Conservation (phyloP, 208 protist species). For the Herpetomonas tarakana region DNA sequence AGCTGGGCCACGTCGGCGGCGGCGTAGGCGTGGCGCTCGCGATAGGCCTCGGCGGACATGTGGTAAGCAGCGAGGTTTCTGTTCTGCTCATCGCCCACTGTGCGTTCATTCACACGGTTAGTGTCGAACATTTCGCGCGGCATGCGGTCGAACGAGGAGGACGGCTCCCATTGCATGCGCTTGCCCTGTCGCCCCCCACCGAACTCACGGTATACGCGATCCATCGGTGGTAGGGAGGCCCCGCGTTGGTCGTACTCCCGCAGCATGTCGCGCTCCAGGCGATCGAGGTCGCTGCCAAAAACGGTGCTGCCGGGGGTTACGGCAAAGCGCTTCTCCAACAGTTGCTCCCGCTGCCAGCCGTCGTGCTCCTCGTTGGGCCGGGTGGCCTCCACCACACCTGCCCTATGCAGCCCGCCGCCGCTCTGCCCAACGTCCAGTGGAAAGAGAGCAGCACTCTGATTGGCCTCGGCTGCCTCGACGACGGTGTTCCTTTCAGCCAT, state of each 20-base stretch:
- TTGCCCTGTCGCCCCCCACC: slow-evolving; percentile 30
- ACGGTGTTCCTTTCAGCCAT: too few relatives aligned
- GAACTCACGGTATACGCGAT: slow-evolving; percentile 49
- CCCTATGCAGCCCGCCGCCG: too few relatives aligned
- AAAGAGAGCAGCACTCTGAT: too few relatives aligned
- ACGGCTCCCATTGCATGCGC: slow-evolving; percentile 49
- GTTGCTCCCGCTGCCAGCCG: slow-evolving; percentile 27
- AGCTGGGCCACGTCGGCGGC: too few relatives aligned
- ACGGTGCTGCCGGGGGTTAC: slow-evolving; percentile 59
- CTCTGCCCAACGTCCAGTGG: too few relatives aligned
- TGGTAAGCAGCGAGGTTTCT: slow-evolving; percentile 46
- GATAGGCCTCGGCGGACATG: slow-evolving; percentile 56
- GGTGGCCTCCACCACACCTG: too few relatives aligned
- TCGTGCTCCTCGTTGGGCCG: slow-evolving; percentile 12
- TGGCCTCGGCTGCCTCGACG: too few relatives aligned
- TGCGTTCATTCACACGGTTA: slow-evolving; percentile 14
- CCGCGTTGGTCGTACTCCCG: slow-evolving; percentile 68
- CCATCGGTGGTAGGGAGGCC: slow-evolving; percentile 35
- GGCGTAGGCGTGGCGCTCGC: slow-evolving; percentile 11
- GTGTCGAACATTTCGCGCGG: slow-evolving; percentile 7
- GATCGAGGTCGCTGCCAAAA: slow-evolving; percentile 75
- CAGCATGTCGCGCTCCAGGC: slow-evolving; percentile 70
- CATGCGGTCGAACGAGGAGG: slow-evolving; percentile 55
- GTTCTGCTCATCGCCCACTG: slow-evolving; percentile 25
- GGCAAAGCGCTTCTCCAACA: slow-evolving; percentile 31